Conservation (phyloP, 2,329 filamentous ascomycete genomes). For the Pyrenophora seminiperda region DNA sequence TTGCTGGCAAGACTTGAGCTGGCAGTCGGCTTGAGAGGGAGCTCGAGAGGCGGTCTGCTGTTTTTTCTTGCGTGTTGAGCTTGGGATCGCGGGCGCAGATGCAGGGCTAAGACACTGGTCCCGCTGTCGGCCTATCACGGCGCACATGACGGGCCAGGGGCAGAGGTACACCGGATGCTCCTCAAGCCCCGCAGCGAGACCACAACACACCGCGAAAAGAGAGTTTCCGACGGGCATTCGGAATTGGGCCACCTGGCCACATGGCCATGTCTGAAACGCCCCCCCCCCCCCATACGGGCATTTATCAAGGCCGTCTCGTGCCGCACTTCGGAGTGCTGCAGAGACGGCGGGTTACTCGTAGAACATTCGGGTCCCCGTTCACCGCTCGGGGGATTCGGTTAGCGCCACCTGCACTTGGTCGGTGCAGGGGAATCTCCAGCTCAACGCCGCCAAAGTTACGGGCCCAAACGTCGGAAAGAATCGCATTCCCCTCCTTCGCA, state of each 20-base stretch:
- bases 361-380: slow-evolving; percentile 40
- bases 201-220: slow-evolving; percentile 5
- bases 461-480: slow-evolving; percentile 40
- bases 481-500: slow-evolving; percentile 19
- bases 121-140: slow-evolving; percentile 16
- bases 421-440: slow-evolving; percentile 31
- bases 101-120: slow-evolving; percentile 28
- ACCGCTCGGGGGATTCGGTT: slow-evolving; percentile 36
- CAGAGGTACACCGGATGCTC: slow-evolving; percentile 14
- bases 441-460: slow-evolving; percentile 38
- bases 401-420: slow-evolving; percentile 31
- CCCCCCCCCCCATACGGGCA: background rate
- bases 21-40: slow-evolving; percentile 30
- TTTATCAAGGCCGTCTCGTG: slow-evolving; percentile 1
- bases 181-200: slow-evolving; percentile 4
- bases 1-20: slow-evolving; percentile 20
- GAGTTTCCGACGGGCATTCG: slow-evolving; percentile 2
- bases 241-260: background rate
- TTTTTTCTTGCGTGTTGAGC: slow-evolving; percentile 45
- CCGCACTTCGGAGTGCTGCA: slow-evolving; percentile 14
- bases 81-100: slow-evolving; percentile 25
- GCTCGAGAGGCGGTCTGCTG: slow-evolving; percentile 42
- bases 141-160: slow-evolving; percentile 15
- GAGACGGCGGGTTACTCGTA: slow-evolving; percentile 3
- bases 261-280: background rate